These are phyloP conservation scores for Hevea brasiliensis DNA, from an alignment of 345 rosid species.

Conservation along the genomic window DNA sequence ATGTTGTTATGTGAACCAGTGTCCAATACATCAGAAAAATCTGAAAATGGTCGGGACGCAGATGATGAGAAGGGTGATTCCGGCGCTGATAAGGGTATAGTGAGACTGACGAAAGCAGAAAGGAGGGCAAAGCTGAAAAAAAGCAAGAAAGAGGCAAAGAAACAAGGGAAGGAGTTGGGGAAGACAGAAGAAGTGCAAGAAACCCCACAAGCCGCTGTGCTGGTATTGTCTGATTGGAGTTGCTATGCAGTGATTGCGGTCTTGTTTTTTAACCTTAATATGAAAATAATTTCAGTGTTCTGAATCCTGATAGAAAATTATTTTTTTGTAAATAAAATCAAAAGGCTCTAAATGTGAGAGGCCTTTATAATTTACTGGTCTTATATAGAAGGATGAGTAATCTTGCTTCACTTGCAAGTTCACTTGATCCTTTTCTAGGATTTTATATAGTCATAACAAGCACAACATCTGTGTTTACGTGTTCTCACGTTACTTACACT, in stretches of 20 bases:
- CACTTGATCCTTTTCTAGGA: no score
- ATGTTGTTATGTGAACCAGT: slow-evolving; percentile 35
- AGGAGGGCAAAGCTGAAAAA: slow-evolving; percentile 81
- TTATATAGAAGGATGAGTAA: no score
- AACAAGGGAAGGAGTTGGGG: slow-evolving; percentile 49
- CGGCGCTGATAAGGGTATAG: slow-evolving; percentile 34
- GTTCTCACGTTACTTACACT: no score
- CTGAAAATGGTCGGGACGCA: slow-evolving; percentile 18
- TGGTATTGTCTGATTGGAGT: slow-evolving; percentile 44
- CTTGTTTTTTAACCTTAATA: background rate
- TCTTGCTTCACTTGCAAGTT: no score
- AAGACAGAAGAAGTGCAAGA: slow-evolving; percentile 42
- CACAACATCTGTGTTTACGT: no score
- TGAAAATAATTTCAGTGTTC: background rate
- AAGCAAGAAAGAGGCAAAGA: slow-evolving; percentile 71
- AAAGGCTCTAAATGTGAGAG: background rate
- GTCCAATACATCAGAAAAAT: slow-evolving; percentile 27
- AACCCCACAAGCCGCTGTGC: slow-evolving; percentile 69
- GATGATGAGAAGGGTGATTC: slow-evolving; percentile 30
- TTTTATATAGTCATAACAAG: background rate
- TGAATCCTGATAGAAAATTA: background rate
- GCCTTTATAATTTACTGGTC: background rate
- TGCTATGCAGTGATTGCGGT: background rate
- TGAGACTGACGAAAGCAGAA: slow-evolving; percentile 66
- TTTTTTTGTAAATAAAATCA: background rate